Conservation (phyloP, 495 filamentous ascomycete species). For the Penicillium verhagenii region DNA sequence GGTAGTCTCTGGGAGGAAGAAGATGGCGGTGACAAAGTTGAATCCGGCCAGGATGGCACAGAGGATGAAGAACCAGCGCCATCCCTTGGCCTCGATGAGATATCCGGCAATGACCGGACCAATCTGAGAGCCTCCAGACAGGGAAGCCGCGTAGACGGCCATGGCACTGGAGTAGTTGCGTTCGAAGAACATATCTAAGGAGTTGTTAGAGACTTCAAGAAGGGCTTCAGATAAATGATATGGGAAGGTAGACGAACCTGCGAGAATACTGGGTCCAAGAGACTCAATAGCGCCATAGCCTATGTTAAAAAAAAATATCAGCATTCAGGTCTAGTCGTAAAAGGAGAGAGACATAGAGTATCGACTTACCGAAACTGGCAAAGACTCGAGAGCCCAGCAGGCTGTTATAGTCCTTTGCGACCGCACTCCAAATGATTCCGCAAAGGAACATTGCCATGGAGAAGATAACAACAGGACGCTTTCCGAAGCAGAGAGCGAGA, state of each 20-base stretch:
- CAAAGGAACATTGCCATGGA: constrained; percentile 39
- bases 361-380: constrained; percentile 30
- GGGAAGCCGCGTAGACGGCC: constrained; percentile 35
- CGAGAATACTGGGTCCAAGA: constrained; percentile 38
- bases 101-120: constrained; percentile 35
- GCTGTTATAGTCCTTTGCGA: constrained; percentile 30
- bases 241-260: constrained; percentile 18
- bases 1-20: constrained; percentile 31
- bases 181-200: constrained; percentile 35
- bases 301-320: not conserved
- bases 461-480: constrained; percentile 43
- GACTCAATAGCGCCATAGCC: constrained; percentile 37
- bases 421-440: constrained; percentile 35
- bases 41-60: constrained; percentile 30
- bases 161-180: constrained; percentile 41
- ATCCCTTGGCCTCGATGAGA: constrained; percentile 28
- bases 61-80: constrained; percentile 37
- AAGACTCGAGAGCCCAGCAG: constrained; percentile 30
- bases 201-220: constrained; percentile 1
- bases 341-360: not conserved
- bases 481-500: constrained; percentile 47
- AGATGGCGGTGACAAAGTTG: constrained; percentile 30
- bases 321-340: not conserved
- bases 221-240: not conserved
- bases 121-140: constrained; percentile 37